Evolutionary conservation across 2,329 filamentous ascomycete species (phyloP).

Genomic region (Fusarium illudens): DNA sequence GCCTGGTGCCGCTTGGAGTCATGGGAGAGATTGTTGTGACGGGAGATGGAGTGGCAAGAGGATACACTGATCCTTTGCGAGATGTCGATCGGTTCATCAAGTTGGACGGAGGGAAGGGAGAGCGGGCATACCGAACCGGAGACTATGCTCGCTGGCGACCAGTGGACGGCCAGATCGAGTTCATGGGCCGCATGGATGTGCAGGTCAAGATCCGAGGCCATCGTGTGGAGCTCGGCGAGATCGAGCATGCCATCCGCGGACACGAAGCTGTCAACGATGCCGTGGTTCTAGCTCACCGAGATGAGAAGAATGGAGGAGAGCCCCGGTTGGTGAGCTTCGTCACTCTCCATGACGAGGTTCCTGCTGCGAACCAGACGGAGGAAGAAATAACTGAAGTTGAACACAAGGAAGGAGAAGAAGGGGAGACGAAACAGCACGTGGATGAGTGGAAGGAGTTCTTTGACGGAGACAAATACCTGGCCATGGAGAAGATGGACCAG

Average conservation of each 20-base stretch:
- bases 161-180: constrained; percentile 38
- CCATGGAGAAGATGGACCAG: constrained; percentile 12
- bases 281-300: constrained; percentile 20
- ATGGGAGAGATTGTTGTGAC: constrained; percentile 43
- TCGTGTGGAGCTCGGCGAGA: constrained; percentile 27
- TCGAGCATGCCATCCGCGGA: constrained; percentile 35
- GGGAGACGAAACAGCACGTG: neutral
- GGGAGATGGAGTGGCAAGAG: constrained; percentile 26
- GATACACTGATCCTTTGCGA: constrained; percentile 27
- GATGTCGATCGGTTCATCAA: constrained; percentile 27
- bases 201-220: constrained; percentile 45
- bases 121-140: constrained; percentile 40
- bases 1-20: constrained; percentile 37
- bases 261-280: constrained; percentile 28
- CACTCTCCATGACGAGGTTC: neutral
- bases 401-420: neutral
- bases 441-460: constrained; percentile 15
- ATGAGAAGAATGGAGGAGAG: constrained; percentile 25
- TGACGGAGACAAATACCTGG: constrained; percentile 17
- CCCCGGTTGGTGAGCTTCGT: constrained; percentile 2
- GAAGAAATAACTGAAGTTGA: neutral
- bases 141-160: constrained; percentile 36
- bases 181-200: constrained; percentile 40
- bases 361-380: neutral
- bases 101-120: neutral